Evolutionary conservation across 306 rosid species (phyloP).

Genomic region (Fragaria iinumae): DNA sequence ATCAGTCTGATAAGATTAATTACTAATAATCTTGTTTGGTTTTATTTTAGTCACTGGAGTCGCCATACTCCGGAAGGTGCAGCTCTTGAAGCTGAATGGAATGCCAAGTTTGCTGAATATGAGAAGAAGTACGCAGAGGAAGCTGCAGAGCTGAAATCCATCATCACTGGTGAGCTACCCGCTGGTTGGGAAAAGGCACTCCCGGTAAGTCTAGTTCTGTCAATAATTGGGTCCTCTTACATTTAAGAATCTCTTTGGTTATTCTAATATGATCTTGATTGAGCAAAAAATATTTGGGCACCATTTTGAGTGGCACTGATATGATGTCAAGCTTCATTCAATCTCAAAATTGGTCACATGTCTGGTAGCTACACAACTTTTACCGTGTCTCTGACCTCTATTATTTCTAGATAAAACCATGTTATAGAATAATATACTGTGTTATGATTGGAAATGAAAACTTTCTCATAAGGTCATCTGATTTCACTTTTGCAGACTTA

Average conservation of each 20-base stretch:
- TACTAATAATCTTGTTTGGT: slow-evolving; percentile 23
- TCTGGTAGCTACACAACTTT: background rate
- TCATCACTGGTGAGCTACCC: slow-evolving; percentile 68
- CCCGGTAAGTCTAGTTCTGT: slow-evolving; percentile 57
- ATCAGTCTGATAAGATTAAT: slow-evolving; percentile 14
- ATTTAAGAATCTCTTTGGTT: background rate
- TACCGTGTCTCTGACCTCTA: background rate
- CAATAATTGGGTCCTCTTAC: background rate
- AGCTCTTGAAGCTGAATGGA: slow-evolving; percentile 87
- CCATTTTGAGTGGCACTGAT: slow-evolving; percentile 1
- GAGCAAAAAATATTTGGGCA: background rate
- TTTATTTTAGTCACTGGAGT: slow-evolving; percentile 79
- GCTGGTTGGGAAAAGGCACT: slow-evolving; percentile 98
- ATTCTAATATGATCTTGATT: background rate
- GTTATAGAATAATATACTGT: background rate
- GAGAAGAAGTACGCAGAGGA: slow-evolving; percentile 90
- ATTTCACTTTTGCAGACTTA: slow-evolving; percentile 61
- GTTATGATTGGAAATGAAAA: slow-evolving; percentile 5
- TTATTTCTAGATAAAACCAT: background rate
- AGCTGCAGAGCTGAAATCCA: slow-evolving; percentile 71
- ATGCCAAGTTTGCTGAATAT: slow-evolving; percentile 80
- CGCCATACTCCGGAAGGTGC: slow-evolving; percentile 79
- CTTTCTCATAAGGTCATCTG: slow-evolving; percentile 21
- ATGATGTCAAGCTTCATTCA: background rate
- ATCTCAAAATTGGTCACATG: background rate